Evolutionary conservation across 2,329 filamentous ascomycete genomes (phyloP), one percentile per base, ranked within the genome.

Genomic region (Beauveria medogensis): DNA sequence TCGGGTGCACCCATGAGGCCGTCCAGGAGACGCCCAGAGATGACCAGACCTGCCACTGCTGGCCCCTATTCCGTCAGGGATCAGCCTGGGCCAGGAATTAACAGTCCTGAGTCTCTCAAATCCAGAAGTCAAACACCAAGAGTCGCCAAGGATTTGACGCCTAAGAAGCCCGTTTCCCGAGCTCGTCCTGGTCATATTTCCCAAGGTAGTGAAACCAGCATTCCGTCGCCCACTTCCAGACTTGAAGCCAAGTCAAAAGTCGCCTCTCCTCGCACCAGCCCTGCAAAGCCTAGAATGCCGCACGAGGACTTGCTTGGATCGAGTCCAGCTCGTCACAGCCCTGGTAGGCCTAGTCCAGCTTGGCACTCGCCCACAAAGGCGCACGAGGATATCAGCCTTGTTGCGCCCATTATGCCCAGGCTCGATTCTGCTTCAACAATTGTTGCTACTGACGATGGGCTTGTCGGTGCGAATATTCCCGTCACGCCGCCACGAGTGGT

Each of bases 1-100:
- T 87, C 84, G 10, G 82, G 82, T 51, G 84, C 85, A 30, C 85
- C 85, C 1, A 83, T 87, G 78, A 77, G 85, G 60, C 85, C 85
- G 53, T 76, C 79, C 47, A 82, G 80, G 69, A 81, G 79, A 65
- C 77, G 82, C 47, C 83, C 84, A 3, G 84, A 87, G 60, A 75
- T 83, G 66, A 78, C 80, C 30, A 78, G 85, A 61, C 85, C 85
- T 40, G 85, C 85, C 14, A 88, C 85, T 14, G 85, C 85, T 12
- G 85, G 85, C 0, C 85, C 85, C 0, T 88, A 88, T 69, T 87
- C 85, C 22, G 79, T 85, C 10, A 77, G 85, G 65, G 77, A 77
- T n/a, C 80, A 82, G 16, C 67, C 74, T 3, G 62, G 66, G 3
- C 64, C 72, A 30, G 73, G 74, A 44, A 59, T 66, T 16, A 70